phyloP scores from a whole-genome alignment of 495 filamentous ascomycete genomes.

The Rhypophila decipiens region DNA sequence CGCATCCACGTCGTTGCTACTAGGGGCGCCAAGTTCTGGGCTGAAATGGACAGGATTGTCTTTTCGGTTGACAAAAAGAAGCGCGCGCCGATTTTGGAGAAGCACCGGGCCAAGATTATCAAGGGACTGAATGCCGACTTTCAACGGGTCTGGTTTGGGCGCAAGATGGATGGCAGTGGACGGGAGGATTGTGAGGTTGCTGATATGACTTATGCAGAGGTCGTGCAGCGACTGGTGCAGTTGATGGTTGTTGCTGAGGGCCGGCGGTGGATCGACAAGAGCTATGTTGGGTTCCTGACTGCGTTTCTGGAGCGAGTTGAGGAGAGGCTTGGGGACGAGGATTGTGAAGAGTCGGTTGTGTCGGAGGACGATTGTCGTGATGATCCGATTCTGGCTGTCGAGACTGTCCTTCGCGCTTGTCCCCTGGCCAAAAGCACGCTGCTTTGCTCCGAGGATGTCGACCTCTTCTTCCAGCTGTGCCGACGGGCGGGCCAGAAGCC shows the following conservation, averaged over 20 bases:
- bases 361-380: no score
- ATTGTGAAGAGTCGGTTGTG: not conserved
- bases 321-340: not conserved
- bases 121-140: conserved; percentile 90
- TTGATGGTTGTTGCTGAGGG: conserved; percentile 86
- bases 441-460: not conserved
- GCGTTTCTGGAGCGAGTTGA: conserved; percentile 41
- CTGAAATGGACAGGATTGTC: conserved; percentile 88
- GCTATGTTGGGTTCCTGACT: conserved; percentile 64
- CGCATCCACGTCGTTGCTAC: conserved; percentile 93
- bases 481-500: conserved; percentile 86
- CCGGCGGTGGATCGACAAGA: conserved; percentile 79
- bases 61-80: conserved; percentile 87
- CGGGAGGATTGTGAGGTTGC: no score
- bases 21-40: conserved; percentile 82
- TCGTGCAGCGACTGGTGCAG: conserved; percentile 81
- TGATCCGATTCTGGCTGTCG: not conserved
- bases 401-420: not conserved
- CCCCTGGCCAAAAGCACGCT: not conserved
- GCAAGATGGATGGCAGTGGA: conserved; percentile 72
- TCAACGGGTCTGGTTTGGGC: conserved; percentile 91
- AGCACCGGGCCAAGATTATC: conserved; percentile 83
- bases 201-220: conserved; percentile 93
- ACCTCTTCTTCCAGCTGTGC: conserved; percentile 67
- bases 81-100: conserved; percentile 76